These are phyloP conservation scores for Backusella australiensis DNA, from an alignment of 192 early-diverging fungal species.

Conservation along the genomic window DNA sequence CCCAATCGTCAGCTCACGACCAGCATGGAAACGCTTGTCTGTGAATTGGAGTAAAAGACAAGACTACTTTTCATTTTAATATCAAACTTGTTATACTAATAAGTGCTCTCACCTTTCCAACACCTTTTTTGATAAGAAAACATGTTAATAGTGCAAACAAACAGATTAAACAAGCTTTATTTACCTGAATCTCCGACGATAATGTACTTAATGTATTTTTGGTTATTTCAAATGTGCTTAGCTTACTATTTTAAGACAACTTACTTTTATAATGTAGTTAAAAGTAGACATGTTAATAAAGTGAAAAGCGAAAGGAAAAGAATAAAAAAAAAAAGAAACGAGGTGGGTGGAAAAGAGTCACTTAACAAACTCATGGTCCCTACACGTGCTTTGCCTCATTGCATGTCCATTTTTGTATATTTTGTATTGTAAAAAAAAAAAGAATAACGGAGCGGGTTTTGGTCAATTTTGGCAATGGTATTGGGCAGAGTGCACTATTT, in stretches of 20 bases:
- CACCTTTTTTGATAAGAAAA: conserved; percentile 46
- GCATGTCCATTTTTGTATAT: not conserved
- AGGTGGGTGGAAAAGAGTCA: not conserved
- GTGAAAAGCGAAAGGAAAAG: not conserved
- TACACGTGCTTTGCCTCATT: not conserved
- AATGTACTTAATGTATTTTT: conserved; percentile 61
- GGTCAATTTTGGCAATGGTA: too few species aligned
- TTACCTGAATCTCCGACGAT: conserved; percentile 82
- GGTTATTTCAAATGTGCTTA: not conserved
- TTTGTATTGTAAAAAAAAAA: too few species aligned
- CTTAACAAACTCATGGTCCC: not conserved
- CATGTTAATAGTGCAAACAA: too few species aligned
- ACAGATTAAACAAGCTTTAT: not conserved
- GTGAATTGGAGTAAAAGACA: conserved; percentile 83
- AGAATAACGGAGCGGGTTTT: too few species aligned
- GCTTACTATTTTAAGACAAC: not conserved
- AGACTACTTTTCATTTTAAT: conserved; percentile 39
- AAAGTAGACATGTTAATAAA: conserved; percentile 39
- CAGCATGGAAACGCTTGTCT: conserved; percentile 76
- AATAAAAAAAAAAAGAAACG: not conserved
- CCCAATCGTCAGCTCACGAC: conserved; percentile 84
- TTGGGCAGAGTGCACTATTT: too few species aligned
- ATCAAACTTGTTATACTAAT: not conserved
- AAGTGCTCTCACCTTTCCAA: conserved; percentile 60
- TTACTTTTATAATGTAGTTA: conserved; percentile 65